Base-by-base conservation (phyloP, 2,329 filamentous ascomycete genomes). In the Mycosphaerella sp. region DNA sequence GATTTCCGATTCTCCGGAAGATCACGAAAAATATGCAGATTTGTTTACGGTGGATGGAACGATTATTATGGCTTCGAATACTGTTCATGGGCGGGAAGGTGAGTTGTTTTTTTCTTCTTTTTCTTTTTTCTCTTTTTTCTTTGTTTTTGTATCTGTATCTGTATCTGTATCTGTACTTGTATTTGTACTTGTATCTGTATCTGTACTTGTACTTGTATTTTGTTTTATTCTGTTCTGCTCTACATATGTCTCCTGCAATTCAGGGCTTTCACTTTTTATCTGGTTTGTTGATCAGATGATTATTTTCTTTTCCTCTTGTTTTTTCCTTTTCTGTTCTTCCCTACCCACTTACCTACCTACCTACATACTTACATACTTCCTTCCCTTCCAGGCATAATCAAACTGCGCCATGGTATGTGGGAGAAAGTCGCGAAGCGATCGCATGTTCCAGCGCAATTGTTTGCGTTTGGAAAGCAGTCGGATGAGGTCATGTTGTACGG, bases 401-500 rank as follows among this genome's bases (percentile, higher is more conserved):
- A 68, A 9, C 64, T 79, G 28, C 70, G 78, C n/a, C 71, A 75
- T 59, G 67, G 65, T 4, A 73, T 79, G 69, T 80, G 79, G 78
- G 71, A 75, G 32, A 73, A 74, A 41, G 72, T 81, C 3, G 63
- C 69, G 1, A 70, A 68, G 39, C 67, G 77, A 18, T 65, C 68
- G 25, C 77, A 80, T 60, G 66, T 64, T 3, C 70, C 74, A 0
- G 46, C 65, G 0, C 74, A 76, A 65, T 70, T 80, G 32, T 79
- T 75, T 59, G 71, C 76, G 0, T 79, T 77, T 60, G 74, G 75
- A 6, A 51, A 66, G 2, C 65, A 67, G 35, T 64, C 70, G 1
- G 64, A 75, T 27, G 75, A 80, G 56, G 70, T 77, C 14, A 80
- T 81, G 77, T 58, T 80, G 3, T 73, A 74, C 56, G 78, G 78